Evolutionary conservation across 2,329 filamentous ascomycete genomes (phyloP), one percentile per base, ranked within the genome.

Genomic region (Laburnicola sp.): DNA sequence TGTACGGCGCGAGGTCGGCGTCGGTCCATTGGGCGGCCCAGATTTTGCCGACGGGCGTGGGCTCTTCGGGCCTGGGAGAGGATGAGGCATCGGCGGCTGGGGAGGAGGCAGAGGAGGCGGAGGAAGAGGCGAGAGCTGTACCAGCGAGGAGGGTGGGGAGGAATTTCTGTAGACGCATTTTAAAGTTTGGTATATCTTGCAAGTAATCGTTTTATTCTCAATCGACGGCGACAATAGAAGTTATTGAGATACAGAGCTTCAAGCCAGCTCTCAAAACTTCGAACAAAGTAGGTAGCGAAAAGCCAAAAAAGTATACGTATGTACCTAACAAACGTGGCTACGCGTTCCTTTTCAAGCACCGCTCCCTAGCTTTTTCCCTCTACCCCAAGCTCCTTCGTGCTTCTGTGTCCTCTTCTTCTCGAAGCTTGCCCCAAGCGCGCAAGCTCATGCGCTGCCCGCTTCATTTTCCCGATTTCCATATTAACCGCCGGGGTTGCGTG

Each of bases 21-120:
- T 48, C 25, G 42, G 53, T 59, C 69, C 69, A 73, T 49, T 60
- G 50, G 11, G 68, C 54, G 27, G 59, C 61, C 68, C 68, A 72
- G 36, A 70, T 59, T 6, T 61, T 54, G 54, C 67, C 69, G 23
- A 59, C 53, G 3, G 70, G 67, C 0, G 60, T 64, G 11, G 67
- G 66, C 5, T 69, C 66, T 45, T 60, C 56, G 10, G 38, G 16
- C 2, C 31, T 45, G 23, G 51, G 25, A 6, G 60, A 41, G 3
- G 51, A 9, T 3, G 58, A 43, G 11, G 56, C 40, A 8, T 50
- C 35, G 21, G 59, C 32, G 6, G 57, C 28, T n/a, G 57, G 38
- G 8, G 62, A 50, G 7, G 61, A 49, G 3, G 51, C 35, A 21
- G 52, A 57, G 3, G 51, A 42, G 9, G 45, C 9, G 16, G 54